These are phyloP conservation scores for Colletotrichum godetiae DNA, from an alignment of 2,329 filamentous ascomycete species.

Conservation along the genomic window DNA sequence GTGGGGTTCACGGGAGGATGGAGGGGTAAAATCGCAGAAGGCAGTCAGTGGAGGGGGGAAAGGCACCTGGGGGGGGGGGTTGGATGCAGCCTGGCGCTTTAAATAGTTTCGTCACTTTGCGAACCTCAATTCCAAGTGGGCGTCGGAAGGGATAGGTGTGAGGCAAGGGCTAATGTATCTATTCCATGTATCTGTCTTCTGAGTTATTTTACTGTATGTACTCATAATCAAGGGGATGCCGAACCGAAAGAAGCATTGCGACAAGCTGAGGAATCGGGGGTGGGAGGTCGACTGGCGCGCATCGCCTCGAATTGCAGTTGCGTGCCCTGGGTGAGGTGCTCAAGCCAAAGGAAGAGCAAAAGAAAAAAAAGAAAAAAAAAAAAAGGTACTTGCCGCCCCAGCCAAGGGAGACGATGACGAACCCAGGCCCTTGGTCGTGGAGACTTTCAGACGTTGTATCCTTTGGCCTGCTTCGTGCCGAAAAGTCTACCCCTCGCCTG, in stretches of 20 bases:
- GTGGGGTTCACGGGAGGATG: slow-evolving; percentile 28
- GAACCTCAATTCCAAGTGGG: too few relatives aligned
- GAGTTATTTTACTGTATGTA: too few relatives aligned
- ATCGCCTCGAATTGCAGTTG: not conserved
- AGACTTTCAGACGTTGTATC: not conserved
- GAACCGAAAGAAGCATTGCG: not conserved
- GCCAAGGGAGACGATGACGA: slow-evolving; percentile 10
- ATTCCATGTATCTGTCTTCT: not conserved
- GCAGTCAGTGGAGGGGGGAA: not conserved
- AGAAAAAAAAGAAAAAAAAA: too few relatives aligned
- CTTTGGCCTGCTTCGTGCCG: not conserved
- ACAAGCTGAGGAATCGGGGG: not conserved
- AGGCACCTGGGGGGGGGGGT: not conserved
- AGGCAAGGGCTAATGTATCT: not conserved
- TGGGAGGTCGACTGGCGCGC: not conserved
- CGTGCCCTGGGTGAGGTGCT: not conserved
- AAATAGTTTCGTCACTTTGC: slow-evolving; percentile 8
- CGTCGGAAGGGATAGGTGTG: not conserved
- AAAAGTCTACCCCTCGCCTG: not conserved
- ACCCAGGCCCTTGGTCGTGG: not conserved
- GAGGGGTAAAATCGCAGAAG: slow-evolving; percentile 32
- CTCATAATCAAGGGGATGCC: not conserved
- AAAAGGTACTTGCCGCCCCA: not conserved
- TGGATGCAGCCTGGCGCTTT: slow-evolving; percentile 15
- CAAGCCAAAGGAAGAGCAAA: not conserved